Evolutionary conservation across 768 basidiomycete genomes (phyloP), one percentile per base, ranked within the genome.

Genomic region (Peribolospora baueri): DNA sequence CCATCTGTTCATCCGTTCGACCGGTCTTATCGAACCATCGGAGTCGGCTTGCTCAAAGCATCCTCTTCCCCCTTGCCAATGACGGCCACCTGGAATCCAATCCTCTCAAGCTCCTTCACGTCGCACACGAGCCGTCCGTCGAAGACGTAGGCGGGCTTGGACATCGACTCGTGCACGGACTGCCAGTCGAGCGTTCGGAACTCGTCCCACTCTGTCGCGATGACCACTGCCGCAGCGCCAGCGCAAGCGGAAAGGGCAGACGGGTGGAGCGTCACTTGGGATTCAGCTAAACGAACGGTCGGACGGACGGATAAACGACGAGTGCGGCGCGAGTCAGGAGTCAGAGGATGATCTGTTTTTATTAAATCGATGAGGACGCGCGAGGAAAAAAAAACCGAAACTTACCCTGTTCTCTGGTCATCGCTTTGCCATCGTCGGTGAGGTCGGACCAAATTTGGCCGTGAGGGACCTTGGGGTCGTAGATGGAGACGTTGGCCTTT

Each of bases 201-300:
- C 70, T 95, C 90, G 67, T 81, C 84, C 91, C 88, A 93, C 69
- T 91, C 91, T 3, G 93, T 98, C 38, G 85, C 86, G 62, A 98
- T 80, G 50, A 97, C 84, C 59, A 98, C 78, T 3, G 87, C 91
- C 67, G 95, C 93, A 48, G 84, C 79, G 57, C 80, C 71, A 66
- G 76, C 77, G 72, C 85, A 88, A 4, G 91, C 93, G 62, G 87
- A 85, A 55, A 86, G 68, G 1, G 87, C 86, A 6, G 79, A 80
- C 47, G 68, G 61, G 58, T 70, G 77, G 67, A 98, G 80, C 25
- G 74, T 82, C 46, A 97, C 82, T 63, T 83, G 80, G 68, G 85
- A 82, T 70, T 93, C 78, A 72, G 90, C 87, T 84, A 59, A 11
- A 53, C 41, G 51, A 25, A 39, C 39, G 3, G 52, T n/a, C 10